These are phyloP conservation scores for Wickerhamiella dianesei DNA, from an alignment of 805 yeast genomes.

Conservation along the genomic window DNA sequence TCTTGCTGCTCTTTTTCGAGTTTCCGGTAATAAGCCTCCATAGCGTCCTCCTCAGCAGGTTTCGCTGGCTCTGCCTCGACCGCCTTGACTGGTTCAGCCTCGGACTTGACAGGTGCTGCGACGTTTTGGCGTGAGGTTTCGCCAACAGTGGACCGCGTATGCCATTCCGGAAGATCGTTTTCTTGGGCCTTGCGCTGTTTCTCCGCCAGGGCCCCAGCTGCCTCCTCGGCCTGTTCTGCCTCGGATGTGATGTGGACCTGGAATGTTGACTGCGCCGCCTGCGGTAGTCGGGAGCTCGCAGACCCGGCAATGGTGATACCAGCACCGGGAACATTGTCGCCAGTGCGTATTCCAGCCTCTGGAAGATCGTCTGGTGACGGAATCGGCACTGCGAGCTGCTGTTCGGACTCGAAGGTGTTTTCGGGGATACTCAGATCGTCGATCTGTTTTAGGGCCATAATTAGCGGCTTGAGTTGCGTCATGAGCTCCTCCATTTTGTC, in stretches of 20 bases:
- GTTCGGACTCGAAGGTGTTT: conserved; percentile 75
- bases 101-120: conserved; percentile 1
- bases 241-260: conserved; percentile 81
- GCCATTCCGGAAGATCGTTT: conserved; percentile 96
- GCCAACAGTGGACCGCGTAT: conserved; percentile 80
- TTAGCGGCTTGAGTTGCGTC: conserved; percentile 81
- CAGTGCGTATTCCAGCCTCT: conserved; percentile 1
- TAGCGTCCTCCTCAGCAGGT: conserved; percentile 16
- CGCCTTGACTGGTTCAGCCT: background rate
- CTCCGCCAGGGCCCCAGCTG: conserved; percentile 54
- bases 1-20: conserved; percentile 16
- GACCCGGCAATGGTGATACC: conserved; percentile 18
- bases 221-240: conserved; percentile 61
- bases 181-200: conserved; percentile 65
- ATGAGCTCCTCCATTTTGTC: conserved; percentile 70
- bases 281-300: conserved; percentile 22
- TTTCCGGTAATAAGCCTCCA: conserved; percentile 20
- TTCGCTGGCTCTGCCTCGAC: conserved; percentile 3
- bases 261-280: conserved; percentile 54
- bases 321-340: conserved; percentile 7
- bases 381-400: conserved; percentile 64
- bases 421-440: conserved; percentile 73
- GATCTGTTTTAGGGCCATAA: conserved; percentile 66
- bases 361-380: conserved; percentile 8
- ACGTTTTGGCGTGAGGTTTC: background rate